Evolutionary conservation across 768 basidiomycete genomes (phyloP), one percentile per base, ranked within the genome.

Genomic region (Plicaturopsis crispa): DNA sequence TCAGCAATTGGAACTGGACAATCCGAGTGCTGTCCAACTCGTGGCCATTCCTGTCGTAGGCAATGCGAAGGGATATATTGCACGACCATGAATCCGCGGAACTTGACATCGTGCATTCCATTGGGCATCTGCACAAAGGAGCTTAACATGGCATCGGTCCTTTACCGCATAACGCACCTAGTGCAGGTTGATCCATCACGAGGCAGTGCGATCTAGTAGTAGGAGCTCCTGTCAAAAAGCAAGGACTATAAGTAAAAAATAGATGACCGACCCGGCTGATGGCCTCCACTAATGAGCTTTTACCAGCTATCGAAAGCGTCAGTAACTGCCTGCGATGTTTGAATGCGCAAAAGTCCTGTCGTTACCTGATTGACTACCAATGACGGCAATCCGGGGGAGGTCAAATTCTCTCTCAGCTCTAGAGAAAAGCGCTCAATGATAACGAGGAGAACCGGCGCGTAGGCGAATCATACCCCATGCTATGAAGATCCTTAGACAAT

Each of bases 221-320:
- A 6, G 23, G 35, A 34, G 30, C n/a, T 17, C 16, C 13, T 24
- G 30, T 18, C 11, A 21, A 6, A 23, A 6, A 17, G 21, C 16
- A 35, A 23, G 19, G 17, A 14, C 14, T 17, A 10, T 12, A 6
- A 34, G 33, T 13, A 16, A 13, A n/a, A n/a, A n/a, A n/a, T n/a
- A n/a, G n/a, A n/a, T n/a, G n/a, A 45, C 61, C 24, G 37, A 67
- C 66, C 11, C 64, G 61, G 6, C 59, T 63, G 1, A 69, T 60
- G 4, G 66, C 67, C 24, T 67, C 66, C 1, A 67, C 66, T 2
- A 67, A 47, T 5, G 66, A 68, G 22, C 66, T 67, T 36, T 67
- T 67, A 4, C 65, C 65, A 3, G 65, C 65, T 66, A 17, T 30
- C 35, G 6, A 26, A 11, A 24, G 38, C 46, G 40, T 34, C 18